Base-by-base conservation (phyloP, 2,329 filamentous ascomycete genomes). In the Thelonectria olida region DNA sequence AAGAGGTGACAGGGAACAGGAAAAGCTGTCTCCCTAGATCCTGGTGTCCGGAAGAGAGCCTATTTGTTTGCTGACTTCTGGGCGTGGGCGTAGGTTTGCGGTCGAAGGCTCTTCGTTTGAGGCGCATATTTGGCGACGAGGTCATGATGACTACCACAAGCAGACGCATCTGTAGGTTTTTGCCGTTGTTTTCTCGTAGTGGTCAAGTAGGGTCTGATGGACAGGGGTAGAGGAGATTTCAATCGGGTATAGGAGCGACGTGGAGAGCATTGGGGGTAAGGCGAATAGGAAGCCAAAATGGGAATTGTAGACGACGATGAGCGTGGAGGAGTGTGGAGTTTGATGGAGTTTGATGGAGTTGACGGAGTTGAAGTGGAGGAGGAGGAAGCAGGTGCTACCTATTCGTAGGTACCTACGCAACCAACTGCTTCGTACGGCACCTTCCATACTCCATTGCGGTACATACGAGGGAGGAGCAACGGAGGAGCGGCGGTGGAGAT, bases 41-140 rank as follows among this genome's bases (percentile, higher is more conserved):
- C 53, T 59, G 65, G 38, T 52, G 49, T 15, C 56, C 58, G 57
- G 64, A 64, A 66, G 58, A 44, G 50, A 66, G 62, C 56, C 65
- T 51, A 63, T 67, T 63, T 64, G 65, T 60, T 66, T 67, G 59
- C 41, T 47, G 38, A 27, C 22, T 15, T 48, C 52, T 52, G 42
- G 38, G 15, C n/a, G 31, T 38, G 49, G 20, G 47, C 41, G 49
- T 55, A 54, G 61, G 47, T 64, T 64, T 55, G 58, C 55, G 22
- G 57, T 17, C n/a, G n/a, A 45, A 48, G 58, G 22, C 49, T 60
- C 48, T 36, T 31, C 15, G 49, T 34, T 31, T 31, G 51, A 15
- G 34, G 50, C 39, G 15, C 28, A 41, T 39, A 36, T 25, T 54
- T 44, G 44, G 36, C 22, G 38, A 54, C 57, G 34, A 42, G 39